Conservation (phyloP, 1,139 yeast genomes). For the Saccharomycopsis crataegensis region DNA sequence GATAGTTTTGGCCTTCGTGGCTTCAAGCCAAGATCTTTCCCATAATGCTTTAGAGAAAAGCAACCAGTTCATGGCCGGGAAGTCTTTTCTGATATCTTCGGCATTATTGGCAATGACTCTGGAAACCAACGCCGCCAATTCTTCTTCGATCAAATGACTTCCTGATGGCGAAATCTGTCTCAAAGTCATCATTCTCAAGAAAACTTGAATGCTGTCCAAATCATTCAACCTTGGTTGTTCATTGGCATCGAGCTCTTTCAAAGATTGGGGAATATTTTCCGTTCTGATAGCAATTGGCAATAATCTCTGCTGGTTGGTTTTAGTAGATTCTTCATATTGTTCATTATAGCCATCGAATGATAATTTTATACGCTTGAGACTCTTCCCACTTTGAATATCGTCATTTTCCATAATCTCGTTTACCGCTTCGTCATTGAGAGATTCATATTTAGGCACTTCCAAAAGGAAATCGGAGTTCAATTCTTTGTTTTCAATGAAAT, state of each 20-base stretch:
- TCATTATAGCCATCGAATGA: conserved; percentile 22
- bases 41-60: conserved; percentile 79
- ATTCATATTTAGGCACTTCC: conserved; percentile 65
- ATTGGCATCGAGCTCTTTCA: conserved; percentile 66
- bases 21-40: conserved; percentile 82
- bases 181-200: conserved; percentile 58
- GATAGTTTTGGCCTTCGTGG: conserved; percentile 73
- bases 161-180: conserved; percentile 68
- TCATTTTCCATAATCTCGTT: conserved; percentile 31
- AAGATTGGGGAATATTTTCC: conserved; percentile 53
- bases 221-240: conserved; percentile 67
- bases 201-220: conserved; percentile 63
- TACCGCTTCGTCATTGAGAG: conserved; percentile 43
- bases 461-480: conserved; percentile 74
- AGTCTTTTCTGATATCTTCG: conserved; percentile 5
- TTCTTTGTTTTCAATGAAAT: conserved; percentile 46
- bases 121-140: conserved; percentile 63
- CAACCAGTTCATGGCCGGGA: conserved; percentile 59
- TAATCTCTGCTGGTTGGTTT: conserved; percentile 28
- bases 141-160: conserved; percentile 71
- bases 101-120: conserved; percentile 47
- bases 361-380: conserved; percentile 5
- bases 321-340: conserved; percentile 28
- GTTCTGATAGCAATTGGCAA: conserved; percentile 56
- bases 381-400: neutral